Percentiles rank a stretch among this genome's conserved stretches.
Evolutionary conservation across 2,329 filamentous ascomycete genomes (phyloP).

Genomic region (Penicillium sp.): DNA sequence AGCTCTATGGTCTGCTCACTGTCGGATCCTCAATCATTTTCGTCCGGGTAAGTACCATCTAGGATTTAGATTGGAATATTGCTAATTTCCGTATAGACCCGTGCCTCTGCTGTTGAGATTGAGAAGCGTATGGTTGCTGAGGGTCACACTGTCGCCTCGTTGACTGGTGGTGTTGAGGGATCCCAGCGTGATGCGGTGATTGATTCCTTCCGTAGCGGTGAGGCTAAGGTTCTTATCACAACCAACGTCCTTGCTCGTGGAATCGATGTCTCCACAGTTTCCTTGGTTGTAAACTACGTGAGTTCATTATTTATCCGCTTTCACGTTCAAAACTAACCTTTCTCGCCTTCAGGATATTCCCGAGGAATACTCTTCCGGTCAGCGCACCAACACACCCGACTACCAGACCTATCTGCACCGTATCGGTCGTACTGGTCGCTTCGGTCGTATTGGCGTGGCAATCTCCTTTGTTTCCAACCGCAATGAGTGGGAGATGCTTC

Average conservation of each 20-base stretch:
- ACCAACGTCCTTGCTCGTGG: constrained; percentile 95
- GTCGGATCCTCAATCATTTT: constrained; percentile 98
- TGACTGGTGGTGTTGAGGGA: constrained; percentile 87
- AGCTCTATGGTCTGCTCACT: constrained; percentile 93
- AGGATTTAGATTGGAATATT: background rate
- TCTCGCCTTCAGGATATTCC: constrained; percentile 58
- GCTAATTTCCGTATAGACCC: constrained; percentile 58
- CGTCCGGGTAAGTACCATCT: constrained; percentile 65
- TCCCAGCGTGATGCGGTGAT: constrained; percentile 78
- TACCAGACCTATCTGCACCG: constrained; percentile 96
- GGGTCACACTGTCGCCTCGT: constrained; percentile 84
- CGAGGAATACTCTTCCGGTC: constrained; percentile 57
- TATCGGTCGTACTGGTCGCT: constrained; percentile 94
- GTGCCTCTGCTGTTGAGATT: constrained; percentile 80
- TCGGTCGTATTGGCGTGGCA: constrained; percentile 92
- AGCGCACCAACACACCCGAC: constrained; percentile 68
- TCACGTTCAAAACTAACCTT: constrained; percentile 5
- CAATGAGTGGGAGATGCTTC: constrained; percentile 74
- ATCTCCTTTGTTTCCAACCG: constrained; percentile 92
- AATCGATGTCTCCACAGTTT: constrained; percentile 88
- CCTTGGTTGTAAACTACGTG: constrained; percentile 96
- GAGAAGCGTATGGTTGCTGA: constrained; percentile 81
- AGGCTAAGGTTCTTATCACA: constrained; percentile 93
- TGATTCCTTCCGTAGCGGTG: constrained; percentile 78
- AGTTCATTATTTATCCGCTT: constrained; percentile 18